phyloP scores from a whole-genome alignment of 805 yeast genomes.

The Candida ipomoeae region DNA sequence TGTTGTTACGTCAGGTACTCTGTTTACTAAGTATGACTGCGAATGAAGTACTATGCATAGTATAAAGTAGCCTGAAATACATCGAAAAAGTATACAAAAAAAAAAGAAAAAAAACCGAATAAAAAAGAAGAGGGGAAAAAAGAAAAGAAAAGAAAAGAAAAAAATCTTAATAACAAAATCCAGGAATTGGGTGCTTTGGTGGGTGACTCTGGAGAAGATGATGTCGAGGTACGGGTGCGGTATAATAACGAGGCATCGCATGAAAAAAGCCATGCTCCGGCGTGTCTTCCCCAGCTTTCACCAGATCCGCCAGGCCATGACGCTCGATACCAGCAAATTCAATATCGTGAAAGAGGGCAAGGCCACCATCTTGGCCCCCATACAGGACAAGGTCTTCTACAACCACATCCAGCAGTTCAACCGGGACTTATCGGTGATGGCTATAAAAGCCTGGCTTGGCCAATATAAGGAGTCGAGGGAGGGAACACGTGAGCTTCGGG shows the following conservation, averaged over 20 bases:
- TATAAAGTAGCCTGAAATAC: too few species aligned
- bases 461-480: slow-evolving; percentile 42
- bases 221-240: not conserved
- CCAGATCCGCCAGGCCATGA: slow-evolving; percentile 7
- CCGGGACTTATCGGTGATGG: slow-evolving; percentile 81
- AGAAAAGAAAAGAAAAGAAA: too few species aligned
- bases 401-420: slow-evolving; percentile 97
- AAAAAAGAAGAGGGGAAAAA: too few species aligned
- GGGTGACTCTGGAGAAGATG: too few species aligned
- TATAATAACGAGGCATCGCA: not conserved
- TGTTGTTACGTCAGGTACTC: too few species aligned
- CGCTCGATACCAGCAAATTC: slow-evolving; percentile 26
- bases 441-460: slow-evolving; percentile 82
- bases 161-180: too few species aligned
- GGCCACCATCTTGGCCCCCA: slow-evolving; percentile 79
- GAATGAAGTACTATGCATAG: too few species aligned
- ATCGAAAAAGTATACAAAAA: too few species aligned
- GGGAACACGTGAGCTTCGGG: slow-evolving; percentile 23
- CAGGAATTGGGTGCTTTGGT: too few species aligned
- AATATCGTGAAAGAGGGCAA: slow-evolving; percentile 63
- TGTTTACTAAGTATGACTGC: too few species aligned
- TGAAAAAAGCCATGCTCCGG: slow-evolving; percentile 4
- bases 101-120: too few species aligned
- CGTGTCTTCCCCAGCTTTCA: slow-evolving; percentile 1
- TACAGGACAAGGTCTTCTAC: slow-evolving; percentile 81